Conservation (phyloP, 83 land plant genomes). For the Diphasiastrum complanatum region DNA sequence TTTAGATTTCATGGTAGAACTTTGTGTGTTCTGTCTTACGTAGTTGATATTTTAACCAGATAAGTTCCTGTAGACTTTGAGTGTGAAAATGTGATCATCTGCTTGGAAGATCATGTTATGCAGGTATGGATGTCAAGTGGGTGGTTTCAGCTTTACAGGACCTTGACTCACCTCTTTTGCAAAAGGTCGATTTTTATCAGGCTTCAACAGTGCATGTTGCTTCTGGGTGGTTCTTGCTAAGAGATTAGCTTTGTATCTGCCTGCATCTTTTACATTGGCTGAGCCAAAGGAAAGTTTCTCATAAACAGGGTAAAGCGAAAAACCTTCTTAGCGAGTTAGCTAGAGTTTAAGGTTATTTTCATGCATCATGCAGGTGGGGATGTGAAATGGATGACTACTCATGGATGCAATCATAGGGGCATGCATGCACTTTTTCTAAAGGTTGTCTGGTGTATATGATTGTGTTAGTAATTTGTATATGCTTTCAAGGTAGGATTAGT, state of each 20-base stretch:
- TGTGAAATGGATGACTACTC: slow-evolving; percentile 55
- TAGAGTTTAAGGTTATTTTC: neutral
- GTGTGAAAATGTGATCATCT: neutral
- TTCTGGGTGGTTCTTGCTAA: neutral
- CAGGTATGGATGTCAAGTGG: slow-evolving; percentile 99
- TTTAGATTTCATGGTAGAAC: too few relatives aligned
- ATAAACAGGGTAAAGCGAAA: neutral
- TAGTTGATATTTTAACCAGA: neutral
- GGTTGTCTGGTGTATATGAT: slow-evolving; percentile 9
- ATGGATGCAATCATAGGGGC: slow-evolving; percentile 27
- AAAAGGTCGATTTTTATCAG: slow-evolving; percentile 43
- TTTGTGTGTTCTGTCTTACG: too few relatives aligned
- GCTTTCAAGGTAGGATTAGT: too few relatives aligned
- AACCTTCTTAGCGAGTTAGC: slow-evolving; percentile 1
- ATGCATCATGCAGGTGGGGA: slow-evolving; percentile 70
- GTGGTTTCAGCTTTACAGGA: slow-evolving; percentile 84
- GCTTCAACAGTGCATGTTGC: neutral
- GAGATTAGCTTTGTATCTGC: neutral
- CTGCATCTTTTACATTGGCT: neutral
- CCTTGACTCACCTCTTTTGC: slow-evolving; percentile 67
- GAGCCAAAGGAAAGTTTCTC: neutral
- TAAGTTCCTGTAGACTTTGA: neutral
- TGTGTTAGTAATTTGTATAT: neutral
- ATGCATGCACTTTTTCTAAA: slow-evolving; percentile 40
- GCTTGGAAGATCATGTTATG: slow-evolving; percentile 23